Evolutionary conservation across 805 yeast genomes (phyloP).

Genomic region (Nakazawaea anatomiae): DNA sequence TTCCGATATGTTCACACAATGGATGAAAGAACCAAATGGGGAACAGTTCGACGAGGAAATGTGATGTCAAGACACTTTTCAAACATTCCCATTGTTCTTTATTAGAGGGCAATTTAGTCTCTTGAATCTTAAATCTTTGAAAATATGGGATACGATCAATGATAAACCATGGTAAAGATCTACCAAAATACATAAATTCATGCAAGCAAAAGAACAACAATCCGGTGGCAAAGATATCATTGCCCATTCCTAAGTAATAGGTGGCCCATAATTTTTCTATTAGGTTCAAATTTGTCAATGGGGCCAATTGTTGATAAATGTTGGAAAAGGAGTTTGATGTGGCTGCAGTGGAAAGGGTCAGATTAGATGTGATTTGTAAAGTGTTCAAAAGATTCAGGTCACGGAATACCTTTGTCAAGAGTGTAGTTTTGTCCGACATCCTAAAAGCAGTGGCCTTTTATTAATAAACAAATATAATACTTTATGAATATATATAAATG

Average conservation of each 20-base stretch:
- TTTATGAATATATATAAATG: too few relatives aligned
- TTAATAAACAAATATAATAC: not conserved
- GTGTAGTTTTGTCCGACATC: not conserved
- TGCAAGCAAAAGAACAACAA: conserved; percentile 75
- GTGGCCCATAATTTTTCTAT: conserved; percentile 83
- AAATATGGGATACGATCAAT: conserved; percentile 83
- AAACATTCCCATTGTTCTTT: conserved; percentile 92
- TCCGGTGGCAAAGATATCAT: conserved; percentile 92
- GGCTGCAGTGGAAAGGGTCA: not conserved
- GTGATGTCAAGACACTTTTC: conserved; percentile 77
- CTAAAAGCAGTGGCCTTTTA: too few relatives aligned
- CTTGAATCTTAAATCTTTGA: conserved; percentile 84
- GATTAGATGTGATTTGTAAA: not conserved
- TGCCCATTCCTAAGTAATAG: conserved; percentile 78
- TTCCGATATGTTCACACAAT: conserved; percentile 74
- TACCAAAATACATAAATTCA: conserved; percentile 85
- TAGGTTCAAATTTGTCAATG: conserved; percentile 30
- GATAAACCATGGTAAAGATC: conserved; percentile 89
- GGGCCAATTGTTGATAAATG: conserved; percentile 19
- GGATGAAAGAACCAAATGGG: conserved; percentile 99
- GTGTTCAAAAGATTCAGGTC: not conserved
- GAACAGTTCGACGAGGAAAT: conserved; percentile 87
- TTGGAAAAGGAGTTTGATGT: conserved; percentile 14
- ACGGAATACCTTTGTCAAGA: not conserved
- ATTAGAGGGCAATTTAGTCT: conserved; percentile 69